Base-by-base conservation (phyloP, 208 protist genomes). In the Herpetomonas samuelpessoai region DNA sequence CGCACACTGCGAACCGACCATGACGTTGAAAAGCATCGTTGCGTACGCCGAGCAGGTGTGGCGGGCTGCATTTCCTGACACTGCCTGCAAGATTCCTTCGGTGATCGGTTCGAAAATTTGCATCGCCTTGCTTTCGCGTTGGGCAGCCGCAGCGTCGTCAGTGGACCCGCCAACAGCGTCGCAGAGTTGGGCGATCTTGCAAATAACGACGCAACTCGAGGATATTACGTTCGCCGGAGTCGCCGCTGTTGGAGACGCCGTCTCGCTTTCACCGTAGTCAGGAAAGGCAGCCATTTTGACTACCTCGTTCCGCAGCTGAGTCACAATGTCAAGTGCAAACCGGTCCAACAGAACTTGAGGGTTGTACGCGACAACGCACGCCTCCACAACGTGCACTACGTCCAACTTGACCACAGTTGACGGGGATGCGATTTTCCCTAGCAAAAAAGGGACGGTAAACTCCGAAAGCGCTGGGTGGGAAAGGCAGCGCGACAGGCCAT, bases 401-500 rank as follows among this genome's bases (percentile, higher is more conserved):
- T 95, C 88, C 25, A 79, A 55, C 59, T 92, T 95, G 9, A 87
- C 76, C 44, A 74, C 49, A 45, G 75, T 71, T 2, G 84, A 92
- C 4, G 84, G 85, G 3, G 83, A 89, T 26, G 75, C 46, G 24
- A 92, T 46, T 61, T 89, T 92, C 14, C 70, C 74, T 12, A 84
- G 72, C 18, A 92, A 57, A 65, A 95, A 95, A 6, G 82, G 71
- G 21, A 95, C 47, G 56, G 75, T 87, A 21, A 61, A 55, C 39
- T 89, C 74, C n/a, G 58, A 48, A 62, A 83, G 87, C 3, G 71
- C 51, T 0, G 68, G 55, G 31, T 60, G 49, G 38, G 66, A 73
- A 51, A 95, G 77, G 39, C 71, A 81, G 7, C 46, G 46, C 22
- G 70, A 68, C 21, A 95, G 72, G 28, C 35, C 62, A 21, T 26